Base-by-base conservation (phyloP, 768 basidiomycete species). In the button mushroom (Agaricus bisporus) region DNA sequence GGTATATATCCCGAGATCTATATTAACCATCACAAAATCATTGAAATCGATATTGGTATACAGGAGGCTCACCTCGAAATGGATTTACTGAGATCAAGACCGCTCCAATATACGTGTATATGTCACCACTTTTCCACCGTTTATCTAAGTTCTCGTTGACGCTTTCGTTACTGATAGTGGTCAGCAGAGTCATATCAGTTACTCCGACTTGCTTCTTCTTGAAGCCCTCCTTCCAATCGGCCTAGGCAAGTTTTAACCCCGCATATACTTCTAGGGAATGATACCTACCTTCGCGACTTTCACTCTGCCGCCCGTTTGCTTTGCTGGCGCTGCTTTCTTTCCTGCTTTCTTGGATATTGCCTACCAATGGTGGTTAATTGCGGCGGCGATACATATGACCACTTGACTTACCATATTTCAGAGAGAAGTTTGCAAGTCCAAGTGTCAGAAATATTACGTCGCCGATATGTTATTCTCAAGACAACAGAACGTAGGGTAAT, bases 1-100 rank as follows among this genome's bases (percentile, higher is more conserved):
- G n/a, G 86, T 91, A 68, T 99, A 99, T 66, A 99, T 98, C 10
- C 97, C 95, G 47, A 98, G 88, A 76, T 98, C 94, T 95, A 57
- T 14, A 49, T 57, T 55, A 41, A 49, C 41, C 37, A 43, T 38
- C 48, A 48, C 41, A 50, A 57, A 59, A 46, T 48, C 48, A 2
- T 22, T 47, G 49, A 50, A 18, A 47, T 51, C 7, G 14, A 45
- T 25, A 46, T 51, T 32, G 43, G 4, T 26, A 32, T 4, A n/a
- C 11, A 20, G 48, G 12, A 35, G 18, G 48, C 59, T 26, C 26
- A 90, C 94, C 92, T 84, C 81, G 79, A 73, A 98, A 98, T 4
- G 97, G 97, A 71, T 98, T 99, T 60, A 99, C 97, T n/a, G 97
- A 99, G 63, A 99, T 95, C 60, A 99, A 70, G 25, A 99, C 97